phyloP scores from a whole-genome alignment of 129 eudicot species.

The Flaveria robusta region DNA sequence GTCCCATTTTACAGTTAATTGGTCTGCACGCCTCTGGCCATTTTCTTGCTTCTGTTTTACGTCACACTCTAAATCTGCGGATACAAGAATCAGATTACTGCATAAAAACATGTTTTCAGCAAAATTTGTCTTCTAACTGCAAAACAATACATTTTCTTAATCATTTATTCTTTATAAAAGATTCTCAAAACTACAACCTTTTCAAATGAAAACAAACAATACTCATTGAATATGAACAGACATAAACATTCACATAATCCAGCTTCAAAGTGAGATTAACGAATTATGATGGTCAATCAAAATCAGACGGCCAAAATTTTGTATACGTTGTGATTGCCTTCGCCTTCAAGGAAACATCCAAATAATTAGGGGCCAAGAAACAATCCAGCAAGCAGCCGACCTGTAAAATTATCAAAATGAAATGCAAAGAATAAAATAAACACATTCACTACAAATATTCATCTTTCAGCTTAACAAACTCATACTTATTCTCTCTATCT shows the following conservation, averaged over 20 bases:
- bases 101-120: neutral
- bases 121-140: neutral
- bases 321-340: neutral
- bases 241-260: conserved; percentile 4
- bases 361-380: neutral
- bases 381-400: conserved; percentile 20
- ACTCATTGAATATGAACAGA: neutral
- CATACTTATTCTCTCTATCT: neutral
- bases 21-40: too few species aligned
- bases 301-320: neutral
- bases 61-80: too few species aligned
- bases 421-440: neutral
- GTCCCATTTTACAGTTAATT: too few species aligned
- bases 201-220: neutral
- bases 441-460: conserved; percentile 22
- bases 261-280: neutral
- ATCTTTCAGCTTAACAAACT: neutral
- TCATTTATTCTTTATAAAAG: too few species aligned
- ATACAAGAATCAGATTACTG: neutral
- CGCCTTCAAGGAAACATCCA: neutral
- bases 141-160: too few species aligned
- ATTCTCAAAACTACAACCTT: neutral
- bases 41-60: too few species aligned
- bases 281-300: neutral
- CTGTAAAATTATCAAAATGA: neutral